Conservation (phyloP, 2,329 filamentous ascomycete genomes). For the Fusarium sp. region DNA sequence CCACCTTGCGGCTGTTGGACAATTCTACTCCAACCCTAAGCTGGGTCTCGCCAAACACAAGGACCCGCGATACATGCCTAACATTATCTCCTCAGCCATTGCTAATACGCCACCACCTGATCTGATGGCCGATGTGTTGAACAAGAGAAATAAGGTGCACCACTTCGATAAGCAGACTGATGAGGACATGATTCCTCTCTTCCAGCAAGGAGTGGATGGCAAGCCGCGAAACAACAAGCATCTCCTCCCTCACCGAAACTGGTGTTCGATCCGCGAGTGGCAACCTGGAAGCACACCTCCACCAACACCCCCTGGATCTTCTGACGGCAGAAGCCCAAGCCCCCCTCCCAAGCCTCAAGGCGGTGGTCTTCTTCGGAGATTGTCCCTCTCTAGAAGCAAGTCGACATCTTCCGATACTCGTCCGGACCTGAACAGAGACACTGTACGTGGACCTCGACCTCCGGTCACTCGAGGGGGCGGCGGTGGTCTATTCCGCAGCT, state of each 20-base stretch:
- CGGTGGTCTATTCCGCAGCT: conserved; percentile 61
- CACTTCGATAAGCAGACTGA: conserved; percentile 83
- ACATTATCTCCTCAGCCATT: conserved; percentile 93
- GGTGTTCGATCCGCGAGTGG: conserved; percentile 93
- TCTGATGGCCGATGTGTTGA: conserved; percentile 89
- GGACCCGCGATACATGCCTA: conserved; percentile 97
- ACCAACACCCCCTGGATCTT: conserved; percentile 71
- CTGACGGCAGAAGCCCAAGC: conserved; percentile 60
- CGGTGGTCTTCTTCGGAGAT: conserved; percentile 60
- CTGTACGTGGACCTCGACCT: conserved; percentile 61
- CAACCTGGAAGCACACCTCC: conserved; percentile 81
- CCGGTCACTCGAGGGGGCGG: conserved; percentile 60
- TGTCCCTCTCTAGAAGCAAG: conserved; percentile 57
- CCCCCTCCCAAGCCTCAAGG: conserved; percentile 52
- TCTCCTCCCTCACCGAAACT: conserved; percentile 90
- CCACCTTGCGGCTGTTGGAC: conserved; percentile 90
- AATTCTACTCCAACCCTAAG: conserved; percentile 94
- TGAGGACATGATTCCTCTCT: conserved; percentile 96
- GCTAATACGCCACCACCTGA: conserved; percentile 92
- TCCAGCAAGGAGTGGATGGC: conserved; percentile 88
- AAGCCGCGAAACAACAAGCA: conserved; percentile 92
- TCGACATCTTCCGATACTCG: conserved; percentile 54
- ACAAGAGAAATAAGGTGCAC: conserved; percentile 88
- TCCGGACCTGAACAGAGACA: conserved; percentile 56
- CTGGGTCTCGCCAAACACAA: conserved; percentile 84